A percentile compares a stretch with the other conserved stretches of the same genome.
Evolutionary conservation across 345 rosid genomes (phyloP).

Genomic region (Gossypium longicalyx): DNA sequence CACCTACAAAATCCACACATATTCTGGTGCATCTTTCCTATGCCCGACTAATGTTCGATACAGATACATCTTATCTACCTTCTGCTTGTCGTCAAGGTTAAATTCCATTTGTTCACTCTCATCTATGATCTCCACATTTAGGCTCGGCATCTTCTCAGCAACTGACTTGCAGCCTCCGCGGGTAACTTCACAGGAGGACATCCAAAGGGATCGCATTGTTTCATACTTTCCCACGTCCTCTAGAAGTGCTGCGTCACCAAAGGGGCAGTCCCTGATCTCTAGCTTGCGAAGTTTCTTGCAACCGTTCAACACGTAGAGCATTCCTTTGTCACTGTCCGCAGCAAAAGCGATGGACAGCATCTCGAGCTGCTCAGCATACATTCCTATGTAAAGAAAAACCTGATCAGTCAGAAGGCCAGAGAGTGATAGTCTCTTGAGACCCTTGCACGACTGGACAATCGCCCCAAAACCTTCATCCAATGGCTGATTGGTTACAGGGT

Average conservation of each 20-base stretch:
- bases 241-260: conserved; percentile 78
- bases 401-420: conserved; percentile 75
- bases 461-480: conserved; percentile 97
- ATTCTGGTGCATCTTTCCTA: conserved; percentile 73
- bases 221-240: conserved; percentile 83
- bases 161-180: conserved; percentile 79
- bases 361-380: conserved; percentile 78
- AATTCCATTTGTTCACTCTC: conserved; percentile 42
- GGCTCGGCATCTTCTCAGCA: conserved; percentile 62
- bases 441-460: conserved; percentile 73
- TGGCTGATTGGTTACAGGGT: conserved; percentile 60
- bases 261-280: conserved; percentile 87
- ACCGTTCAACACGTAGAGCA: conserved; percentile 78
- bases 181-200: conserved; percentile 92
- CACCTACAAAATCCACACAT: conserved; percentile 60
- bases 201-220: conserved; percentile 99
- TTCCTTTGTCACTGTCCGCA: conserved; percentile 74
- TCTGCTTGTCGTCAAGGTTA: conserved; percentile 34
- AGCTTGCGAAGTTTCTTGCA: conserved; percentile 87
- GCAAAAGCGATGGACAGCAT: conserved; percentile 96
- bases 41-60: conserved; percentile 74
- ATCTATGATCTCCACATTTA: conserved; percentile 80
- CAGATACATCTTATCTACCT: conserved; percentile 75
- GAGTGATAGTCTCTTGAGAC: conserved; percentile 61
- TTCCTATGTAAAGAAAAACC: conserved; percentile 86